Conservation (phyloP, 2,329 filamentous ascomycete genomes). For the Ceratocystis papillata region DNA sequence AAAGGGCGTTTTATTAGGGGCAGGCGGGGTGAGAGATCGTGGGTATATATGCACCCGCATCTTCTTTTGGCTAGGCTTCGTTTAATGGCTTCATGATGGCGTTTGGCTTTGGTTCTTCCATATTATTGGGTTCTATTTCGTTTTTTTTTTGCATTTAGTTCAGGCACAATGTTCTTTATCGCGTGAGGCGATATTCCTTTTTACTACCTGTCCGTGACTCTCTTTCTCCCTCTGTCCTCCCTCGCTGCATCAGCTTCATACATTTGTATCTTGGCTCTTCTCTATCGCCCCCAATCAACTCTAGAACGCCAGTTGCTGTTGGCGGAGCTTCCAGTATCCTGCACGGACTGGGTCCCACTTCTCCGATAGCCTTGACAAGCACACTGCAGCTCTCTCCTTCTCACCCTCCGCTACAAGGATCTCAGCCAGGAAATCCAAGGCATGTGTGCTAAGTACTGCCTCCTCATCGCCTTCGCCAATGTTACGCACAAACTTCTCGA, state of each 20-base stretch:
- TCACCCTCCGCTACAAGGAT: conserved; percentile 49
- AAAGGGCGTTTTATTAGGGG: background rate
- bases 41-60: no score
- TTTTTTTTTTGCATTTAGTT: conserved; percentile 1
- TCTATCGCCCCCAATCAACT: background rate
- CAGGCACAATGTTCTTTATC: conserved; percentile 8
- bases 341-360: conserved; percentile 85
- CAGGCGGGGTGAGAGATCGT: no score
- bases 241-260: background rate
- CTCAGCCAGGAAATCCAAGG: conserved; percentile 61
- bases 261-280: background rate
- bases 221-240: background rate
- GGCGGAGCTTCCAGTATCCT: conserved; percentile 74
- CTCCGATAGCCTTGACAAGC: conserved; percentile 61
- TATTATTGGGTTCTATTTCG: conserved; percentile 3
- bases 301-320: conserved; percentile 27
- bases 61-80: background rate
- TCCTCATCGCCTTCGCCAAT: conserved; percentile 38
- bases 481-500: conserved; percentile 40
- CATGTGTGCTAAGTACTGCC: conserved; percentile 51
- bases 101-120: conserved; percentile 16
- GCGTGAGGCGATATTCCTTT: background rate
- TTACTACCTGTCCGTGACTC: conserved; percentile 22
- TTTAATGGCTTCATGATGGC: conserved; percentile 16
- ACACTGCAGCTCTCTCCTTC: conserved; percentile 53